Evolutionary conservation across 2,329 filamentous ascomycete genomes (phyloP).

Genomic region (Didymella arachidicola): DNA sequence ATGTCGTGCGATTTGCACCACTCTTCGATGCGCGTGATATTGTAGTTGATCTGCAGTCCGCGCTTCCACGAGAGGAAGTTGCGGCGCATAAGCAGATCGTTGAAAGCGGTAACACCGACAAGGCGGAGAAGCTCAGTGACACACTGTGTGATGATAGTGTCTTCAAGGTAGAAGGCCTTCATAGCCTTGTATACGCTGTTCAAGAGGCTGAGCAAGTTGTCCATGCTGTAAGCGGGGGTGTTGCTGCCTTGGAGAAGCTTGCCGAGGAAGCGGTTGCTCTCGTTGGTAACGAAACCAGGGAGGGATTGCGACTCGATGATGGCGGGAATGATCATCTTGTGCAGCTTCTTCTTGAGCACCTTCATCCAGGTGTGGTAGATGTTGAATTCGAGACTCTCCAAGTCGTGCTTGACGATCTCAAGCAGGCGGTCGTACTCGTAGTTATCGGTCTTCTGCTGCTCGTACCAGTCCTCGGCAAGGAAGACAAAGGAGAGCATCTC

Average conservation of each 20-base stretch:
- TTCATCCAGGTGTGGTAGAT: constrained; percentile 99
- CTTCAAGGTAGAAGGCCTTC: constrained; percentile 98
- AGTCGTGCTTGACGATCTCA: constrained; percentile 98
- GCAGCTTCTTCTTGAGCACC: constrained; percentile 97
- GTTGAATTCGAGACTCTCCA: constrained; percentile 98
- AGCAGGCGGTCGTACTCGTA: constrained; percentile 97
- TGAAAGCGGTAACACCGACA: constrained; percentile 97
- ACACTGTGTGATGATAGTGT: constrained; percentile 93
- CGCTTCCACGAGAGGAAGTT: constrained; percentile 99
- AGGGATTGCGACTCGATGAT: constrained; percentile 99
- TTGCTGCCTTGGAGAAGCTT: constrained; percentile 93
- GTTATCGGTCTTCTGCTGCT: constrained; percentile 98
- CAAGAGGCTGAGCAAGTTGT: constrained; percentile 91
- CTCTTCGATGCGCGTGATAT: constrained; percentile 98
- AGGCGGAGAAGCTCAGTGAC: constrained; percentile 91
- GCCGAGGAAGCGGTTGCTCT: constrained; percentile 97
- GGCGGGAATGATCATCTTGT: constrained; percentile 99
- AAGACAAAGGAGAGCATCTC: constrained; percentile 99
- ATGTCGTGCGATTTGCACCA: constrained; percentile 99
- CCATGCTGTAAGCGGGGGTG: constrained; percentile 97
- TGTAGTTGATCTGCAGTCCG: constrained; percentile 99
- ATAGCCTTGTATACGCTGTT: constrained; percentile 99
- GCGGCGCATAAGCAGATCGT: constrained; percentile 94
- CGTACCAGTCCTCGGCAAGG: constrained; percentile 98
- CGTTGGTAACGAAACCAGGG: constrained; percentile 97